Evolutionary conservation across 176 grass and related monocot species (phyloP).

Genomic region (Stipa capillata): DNA sequence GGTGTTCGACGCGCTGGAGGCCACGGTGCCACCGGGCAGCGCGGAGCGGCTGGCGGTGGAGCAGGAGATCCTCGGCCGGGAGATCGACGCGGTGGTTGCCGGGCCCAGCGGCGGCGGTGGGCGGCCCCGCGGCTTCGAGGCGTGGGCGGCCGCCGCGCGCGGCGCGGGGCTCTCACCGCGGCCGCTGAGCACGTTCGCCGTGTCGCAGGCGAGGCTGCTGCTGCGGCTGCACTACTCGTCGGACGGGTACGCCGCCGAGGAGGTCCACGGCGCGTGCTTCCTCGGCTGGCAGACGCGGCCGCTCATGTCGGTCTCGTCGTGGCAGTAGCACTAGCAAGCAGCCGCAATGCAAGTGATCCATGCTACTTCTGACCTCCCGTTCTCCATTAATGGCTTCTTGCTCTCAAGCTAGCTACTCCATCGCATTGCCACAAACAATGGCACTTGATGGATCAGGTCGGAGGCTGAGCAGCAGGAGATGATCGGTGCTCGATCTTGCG

Average conservation of each 20-base stretch:
- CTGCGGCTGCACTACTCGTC: slow-evolving; percentile 91
- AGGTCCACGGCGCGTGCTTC: slow-evolving; percentile 51
- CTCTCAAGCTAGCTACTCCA: neutral
- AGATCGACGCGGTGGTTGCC: slow-evolving; percentile 54
- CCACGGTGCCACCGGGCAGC: slow-evolving; percentile 65
- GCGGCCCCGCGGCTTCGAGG: slow-evolving; percentile 27
- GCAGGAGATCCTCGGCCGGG: slow-evolving; percentile 45
- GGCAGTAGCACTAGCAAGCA: no score
- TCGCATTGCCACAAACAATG: neutral
- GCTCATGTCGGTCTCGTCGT: slow-evolving; percentile 95
- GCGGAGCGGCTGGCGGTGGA: slow-evolving; percentile 61
- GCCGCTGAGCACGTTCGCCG: slow-evolving; percentile 56
- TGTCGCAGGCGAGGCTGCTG: slow-evolving; percentile 70
- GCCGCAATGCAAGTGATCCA: neutral
- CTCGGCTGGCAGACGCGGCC: slow-evolving; percentile 70
- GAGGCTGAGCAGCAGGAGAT: neutral
- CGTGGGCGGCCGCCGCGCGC: slow-evolving; percentile 41
- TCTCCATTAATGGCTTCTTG: neutral
- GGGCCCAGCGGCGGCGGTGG: neutral
- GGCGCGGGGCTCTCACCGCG: slow-evolving; percentile 44
- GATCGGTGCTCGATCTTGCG: neutral
- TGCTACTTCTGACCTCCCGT: neutral
- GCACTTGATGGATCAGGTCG: neutral
- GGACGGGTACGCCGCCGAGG: slow-evolving; percentile 67
- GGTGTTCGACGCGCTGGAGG: slow-evolving; percentile 85